Percentiles rank a stretch among this genome's conserved stretches.
phyloP scores from a whole-genome alignment of 805 yeast genomes.

The Candida caryicola region DNA sequence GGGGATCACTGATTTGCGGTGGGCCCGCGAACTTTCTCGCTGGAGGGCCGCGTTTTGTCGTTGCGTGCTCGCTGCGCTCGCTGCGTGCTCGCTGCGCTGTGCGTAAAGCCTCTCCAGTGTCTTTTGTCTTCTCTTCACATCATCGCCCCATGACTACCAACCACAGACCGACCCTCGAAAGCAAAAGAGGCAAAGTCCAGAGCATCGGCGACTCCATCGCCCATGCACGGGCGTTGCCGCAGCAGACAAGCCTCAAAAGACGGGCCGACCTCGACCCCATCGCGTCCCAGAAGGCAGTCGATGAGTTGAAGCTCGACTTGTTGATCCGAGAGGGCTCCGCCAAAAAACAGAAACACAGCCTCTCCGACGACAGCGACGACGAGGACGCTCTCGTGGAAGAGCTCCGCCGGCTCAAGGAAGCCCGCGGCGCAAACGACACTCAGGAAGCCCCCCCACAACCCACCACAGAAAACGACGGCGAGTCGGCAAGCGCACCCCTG shows the following conservation, averaged over 20 bases:
- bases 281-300: conserved; percentile 18
- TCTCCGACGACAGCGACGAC: conserved; percentile 2
- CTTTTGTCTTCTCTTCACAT: no score
- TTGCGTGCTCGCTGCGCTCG: no score
- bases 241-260: conserved; percentile 31
- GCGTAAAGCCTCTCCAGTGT: no score
- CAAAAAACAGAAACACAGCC: background rate
- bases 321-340: conserved; percentile 11
- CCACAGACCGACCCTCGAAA: conserved; percentile 43
- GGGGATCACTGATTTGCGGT: background rate
- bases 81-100: no score
- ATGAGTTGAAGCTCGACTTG: conserved; percentile 22
- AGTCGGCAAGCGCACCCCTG: conserved; percentile 1
- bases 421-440: background rate
- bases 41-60: no score
- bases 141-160: conserved; percentile 48
- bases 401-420: background rate
- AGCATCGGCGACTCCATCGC: conserved; percentile 32
- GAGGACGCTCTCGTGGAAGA: conserved; percentile 5
- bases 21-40: background rate
- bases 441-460: conserved; percentile 1
- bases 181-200: conserved; percentile 34
- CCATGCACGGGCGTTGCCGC: conserved; percentile 33
- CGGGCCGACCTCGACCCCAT: conserved; percentile 26
- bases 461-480: conserved; percentile 3